phyloP scores from a whole-genome alignment of 495 filamentous ascomycete species.

The Aspergillus heteromorphus region DNA sequence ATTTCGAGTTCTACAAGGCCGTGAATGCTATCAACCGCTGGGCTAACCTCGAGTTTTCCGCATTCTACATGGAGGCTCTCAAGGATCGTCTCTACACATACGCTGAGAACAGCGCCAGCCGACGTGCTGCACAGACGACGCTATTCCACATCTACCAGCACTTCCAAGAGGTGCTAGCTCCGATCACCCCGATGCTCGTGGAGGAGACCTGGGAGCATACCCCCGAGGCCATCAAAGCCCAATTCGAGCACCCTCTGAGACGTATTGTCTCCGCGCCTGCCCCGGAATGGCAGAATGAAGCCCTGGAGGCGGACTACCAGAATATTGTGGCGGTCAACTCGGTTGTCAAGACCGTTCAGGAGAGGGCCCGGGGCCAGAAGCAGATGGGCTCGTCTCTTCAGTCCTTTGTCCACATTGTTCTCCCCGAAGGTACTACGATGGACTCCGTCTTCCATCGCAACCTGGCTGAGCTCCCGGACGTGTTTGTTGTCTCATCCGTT shows the following conservation, averaged over 20 bases:
- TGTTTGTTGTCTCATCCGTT: slow-evolving; percentile 75
- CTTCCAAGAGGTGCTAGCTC: slow-evolving; percentile 70
- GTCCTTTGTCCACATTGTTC: slow-evolving; percentile 54
- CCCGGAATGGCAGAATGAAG: slow-evolving; percentile 32
- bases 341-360: slow-evolving; percentile 66
- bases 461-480: slow-evolving; percentile 56
- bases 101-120: slow-evolving; percentile 47
- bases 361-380: slow-evolving; percentile 58
- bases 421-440: slow-evolving; percentile 16
- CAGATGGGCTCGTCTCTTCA: slow-evolving; percentile 69
- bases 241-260: slow-evolving; percentile 39
- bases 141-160: slow-evolving; percentile 63
- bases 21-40: slow-evolving; percentile 68
- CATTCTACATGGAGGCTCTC: slow-evolving; percentile 87
- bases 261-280: slow-evolving; percentile 27
- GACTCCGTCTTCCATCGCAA: slow-evolving; percentile 46
- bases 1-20: slow-evolving; percentile 79
- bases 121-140: slow-evolving; percentile 58
- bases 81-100: slow-evolving; percentile 90
- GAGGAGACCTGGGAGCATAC: slow-evolving; percentile 83
- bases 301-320: slow-evolving; percentile 50
- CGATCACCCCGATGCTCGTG: slow-evolving; percentile 77
- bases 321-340: slow-evolving; percentile 49
- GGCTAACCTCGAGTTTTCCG: slow-evolving; percentile 74
- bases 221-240: slow-evolving; percentile 55